Conservation (phyloP, 306 rosid species). For the Neltuma alba region DNA sequence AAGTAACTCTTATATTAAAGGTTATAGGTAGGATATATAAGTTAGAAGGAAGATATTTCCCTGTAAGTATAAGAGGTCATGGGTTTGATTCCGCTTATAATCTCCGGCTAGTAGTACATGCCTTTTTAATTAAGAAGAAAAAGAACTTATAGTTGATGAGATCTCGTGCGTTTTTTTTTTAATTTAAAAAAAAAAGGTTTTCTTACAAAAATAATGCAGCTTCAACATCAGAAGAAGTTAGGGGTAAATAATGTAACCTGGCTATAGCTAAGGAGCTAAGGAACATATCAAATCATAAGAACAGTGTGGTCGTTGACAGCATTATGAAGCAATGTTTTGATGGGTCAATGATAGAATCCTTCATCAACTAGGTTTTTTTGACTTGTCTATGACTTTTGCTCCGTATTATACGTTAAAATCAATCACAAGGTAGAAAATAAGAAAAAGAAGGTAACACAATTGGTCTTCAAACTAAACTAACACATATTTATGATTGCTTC, state of each 20-base stretch:
- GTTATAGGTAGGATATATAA: too few relatives aligned
- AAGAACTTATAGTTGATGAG: too few relatives aligned
- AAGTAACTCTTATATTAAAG: too few relatives aligned
- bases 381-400: conserved; percentile 4
- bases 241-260: neutral
- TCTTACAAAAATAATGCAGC: neutral
- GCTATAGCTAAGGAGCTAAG: neutral
- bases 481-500: neutral
- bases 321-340: neutral
- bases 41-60: too few relatives aligned
- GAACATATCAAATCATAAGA: neutral
- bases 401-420: neutral
- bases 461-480: neutral
- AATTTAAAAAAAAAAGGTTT: neutral
- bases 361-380: conserved; percentile 6
- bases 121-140: too few relatives aligned
- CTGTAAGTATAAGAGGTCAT: too few relatives aligned
- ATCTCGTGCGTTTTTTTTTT: neutral
- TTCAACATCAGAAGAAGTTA: neutral
- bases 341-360: conserved; percentile 28
- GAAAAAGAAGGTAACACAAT: neutral
- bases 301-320: conserved; percentile 20
- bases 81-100: too few relatives aligned
- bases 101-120: too few relatives aligned
- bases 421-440: neutral